phyloP scores from a whole-genome alignment of 2,329 filamentous ascomycete genomes.

The Penicillium sp. region DNA sequence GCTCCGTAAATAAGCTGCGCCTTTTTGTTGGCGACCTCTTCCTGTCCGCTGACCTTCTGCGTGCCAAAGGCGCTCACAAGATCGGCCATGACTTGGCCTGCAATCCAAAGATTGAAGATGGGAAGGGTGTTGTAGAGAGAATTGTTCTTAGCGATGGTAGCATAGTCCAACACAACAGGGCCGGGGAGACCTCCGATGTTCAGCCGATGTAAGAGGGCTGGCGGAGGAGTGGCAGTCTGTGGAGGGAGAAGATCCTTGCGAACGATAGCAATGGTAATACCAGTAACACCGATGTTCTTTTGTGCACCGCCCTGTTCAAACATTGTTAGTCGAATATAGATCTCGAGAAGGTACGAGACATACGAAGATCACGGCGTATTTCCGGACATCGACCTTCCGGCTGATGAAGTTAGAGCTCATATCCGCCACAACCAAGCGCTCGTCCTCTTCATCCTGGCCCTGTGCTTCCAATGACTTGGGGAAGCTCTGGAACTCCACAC shows the following conservation, averaged over 20 bases:
- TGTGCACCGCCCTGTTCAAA: slow-evolving; percentile 62
- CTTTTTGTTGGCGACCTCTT: slow-evolving; percentile 68
- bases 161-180: slow-evolving; percentile 75
- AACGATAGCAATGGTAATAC: slow-evolving; percentile 79
- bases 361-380: slow-evolving; percentile 82
- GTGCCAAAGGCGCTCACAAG: slow-evolving; percentile 60
- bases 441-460: slow-evolving; percentile 52
- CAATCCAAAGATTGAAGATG: slow-evolving; percentile 89
- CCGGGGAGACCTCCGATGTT: slow-evolving; percentile 58
- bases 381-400: slow-evolving; percentile 66
- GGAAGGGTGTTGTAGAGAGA: slow-evolving; percentile 93
- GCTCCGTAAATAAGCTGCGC: slow-evolving; percentile 68
- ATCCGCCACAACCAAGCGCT: slow-evolving; percentile 77
- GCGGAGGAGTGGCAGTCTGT: slow-evolving; percentile 56
- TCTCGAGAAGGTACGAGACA: slow-evolving; percentile 13
- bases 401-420: slow-evolving; percentile 94
- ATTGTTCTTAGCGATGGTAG: slow-evolving; percentile 84
- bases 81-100: slow-evolving; percentile 77
- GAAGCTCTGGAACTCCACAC: slow-evolving; percentile 76
- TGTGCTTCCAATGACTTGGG: slow-evolving; percentile 59
- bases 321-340: slow-evolving; percentile 11
- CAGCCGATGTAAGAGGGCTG: slow-evolving; percentile 65
- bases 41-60: slow-evolving; percentile 67
- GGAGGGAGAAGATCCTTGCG: slow-evolving; percentile 74
- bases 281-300: slow-evolving; percentile 85